A percentile compares a stretch with the other conserved stretches of the same genome.
These are phyloP conservation scores for Chaetomiaceae sp. DNA, from an alignment of 2,329 filamentous ascomycete species.

Conservation along the genomic window DNA sequence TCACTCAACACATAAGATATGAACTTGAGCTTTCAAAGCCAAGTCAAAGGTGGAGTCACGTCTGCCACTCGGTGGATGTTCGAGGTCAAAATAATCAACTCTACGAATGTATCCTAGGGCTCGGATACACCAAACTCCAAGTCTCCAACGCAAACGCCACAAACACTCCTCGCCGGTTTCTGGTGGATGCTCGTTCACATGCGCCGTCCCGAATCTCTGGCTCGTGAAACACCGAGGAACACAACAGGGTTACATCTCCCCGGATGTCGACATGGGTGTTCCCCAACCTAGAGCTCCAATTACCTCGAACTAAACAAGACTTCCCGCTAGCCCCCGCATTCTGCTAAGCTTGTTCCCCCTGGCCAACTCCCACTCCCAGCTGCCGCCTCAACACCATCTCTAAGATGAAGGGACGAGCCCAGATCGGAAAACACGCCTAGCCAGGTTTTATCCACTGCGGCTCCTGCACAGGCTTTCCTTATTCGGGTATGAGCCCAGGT, in stretches of 20 bases:
- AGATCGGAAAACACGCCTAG: neutral
- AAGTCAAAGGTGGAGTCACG: no score
- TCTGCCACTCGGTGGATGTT: no score
- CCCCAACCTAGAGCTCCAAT: neutral
- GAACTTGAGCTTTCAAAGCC: no score
- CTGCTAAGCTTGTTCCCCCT: neutral
- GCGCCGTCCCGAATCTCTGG: neutral
- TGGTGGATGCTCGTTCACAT: slow-evolving; percentile 5
- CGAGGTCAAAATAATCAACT: no score
- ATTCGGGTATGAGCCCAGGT: neutral
- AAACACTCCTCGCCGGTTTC: no score
- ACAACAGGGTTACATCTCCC: slow-evolving; percentile 5
- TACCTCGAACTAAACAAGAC: neutral
- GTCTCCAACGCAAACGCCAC: neutral
- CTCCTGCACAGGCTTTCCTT: no score
- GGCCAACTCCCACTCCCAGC: neutral
- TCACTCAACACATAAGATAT: no score
- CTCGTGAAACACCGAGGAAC: slow-evolving; percentile 6
- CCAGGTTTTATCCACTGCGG: no score
- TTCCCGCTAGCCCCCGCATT: slow-evolving; percentile 3
- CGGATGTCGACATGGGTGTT: slow-evolving; percentile 5
- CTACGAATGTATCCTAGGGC: no score
- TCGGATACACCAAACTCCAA: no score
- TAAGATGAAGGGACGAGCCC: neutral
- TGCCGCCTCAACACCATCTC: slow-evolving; percentile 1